Base-by-base conservation (phyloP, 306 rosid genomes). In the Malus asiatica region DNA sequence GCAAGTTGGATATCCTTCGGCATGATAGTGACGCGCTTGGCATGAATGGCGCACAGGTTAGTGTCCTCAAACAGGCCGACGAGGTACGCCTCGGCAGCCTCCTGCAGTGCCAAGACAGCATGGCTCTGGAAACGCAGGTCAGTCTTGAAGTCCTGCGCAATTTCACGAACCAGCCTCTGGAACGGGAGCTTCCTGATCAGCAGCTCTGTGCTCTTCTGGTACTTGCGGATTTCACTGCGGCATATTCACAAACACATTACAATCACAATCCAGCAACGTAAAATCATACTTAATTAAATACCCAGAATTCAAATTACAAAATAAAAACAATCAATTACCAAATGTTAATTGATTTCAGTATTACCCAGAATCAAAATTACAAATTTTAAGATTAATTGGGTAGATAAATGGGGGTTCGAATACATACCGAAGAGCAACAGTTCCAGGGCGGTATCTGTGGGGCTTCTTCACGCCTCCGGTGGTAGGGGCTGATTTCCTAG, bases 391-490 rank as follows among this genome's bases (percentile, higher is more conserved):
- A 16, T 15, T 20, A 51, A 10, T 22, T 5, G 27, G 5, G 4
- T 18, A 35, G 32, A 1, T 20, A 23, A 19, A 14, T 3, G 18
- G 13, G 46, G 25, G 63, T 30, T 58, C 10, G 1, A 51, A 15
- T 27, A 45, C 61, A 9, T 78, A 84, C 88, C 88, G 88, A 5
- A 84, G 85, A 19, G 86, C 86, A 66, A 83, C 86, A 66, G 83
- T 79, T 80, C 86, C 89, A 1, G 89, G 87, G 14, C 89, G 89
- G 64, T 83, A 86, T 74, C 89, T 77, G 71, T 86, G 89, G 16
- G 89, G 89, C 73, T 75, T 87, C 86, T 87, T 87, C 73, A 87
- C 84, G 51, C 90, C 88, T 18, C 90, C 90, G 13, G 86, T 84
- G 45, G 84, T 82, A 3, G 88, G 90, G 15, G 84, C 84, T 0